phyloP scores from a whole-genome alignment of 257 asterid genomes.

The Datura wrightii region DNA sequence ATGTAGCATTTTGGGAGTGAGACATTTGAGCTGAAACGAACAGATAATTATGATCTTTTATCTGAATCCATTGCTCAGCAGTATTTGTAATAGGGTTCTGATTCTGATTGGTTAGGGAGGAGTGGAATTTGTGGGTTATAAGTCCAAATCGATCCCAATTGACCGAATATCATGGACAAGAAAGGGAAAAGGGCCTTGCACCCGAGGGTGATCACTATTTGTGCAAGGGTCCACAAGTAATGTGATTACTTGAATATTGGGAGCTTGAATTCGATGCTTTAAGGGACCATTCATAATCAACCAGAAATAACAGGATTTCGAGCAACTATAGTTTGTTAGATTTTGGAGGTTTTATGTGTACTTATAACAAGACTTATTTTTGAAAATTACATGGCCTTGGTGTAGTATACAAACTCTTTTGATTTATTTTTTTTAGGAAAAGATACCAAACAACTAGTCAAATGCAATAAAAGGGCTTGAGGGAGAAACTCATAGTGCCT shows the following conservation, averaged over 20 bases:
- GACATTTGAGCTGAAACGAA: neutral
- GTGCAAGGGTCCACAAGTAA: neutral
- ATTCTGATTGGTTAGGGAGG: neutral
- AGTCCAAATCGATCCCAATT: neutral
- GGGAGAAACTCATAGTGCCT: neutral
- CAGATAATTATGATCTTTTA: neutral
- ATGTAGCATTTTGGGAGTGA: neutral
- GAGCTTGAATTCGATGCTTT: neutral
- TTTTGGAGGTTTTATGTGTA: neutral
- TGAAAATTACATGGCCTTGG: neutral
- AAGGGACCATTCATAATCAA: neutral
- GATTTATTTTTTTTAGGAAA: neutral
- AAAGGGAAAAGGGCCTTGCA: neutral
- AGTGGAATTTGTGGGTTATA: neutral
- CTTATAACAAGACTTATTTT: neutral
- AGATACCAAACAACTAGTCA: neutral
- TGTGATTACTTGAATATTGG: neutral
- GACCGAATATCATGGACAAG: neutral
- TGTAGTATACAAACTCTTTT: neutral
- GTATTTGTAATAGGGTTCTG: neutral
- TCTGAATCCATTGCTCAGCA: neutral
- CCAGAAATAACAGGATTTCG: neutral
- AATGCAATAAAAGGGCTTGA: neutral
- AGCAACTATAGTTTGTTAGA: neutral
- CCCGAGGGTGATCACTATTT: neutral